These are phyloP conservation scores for Adansonia madagascariensis DNA, from an alignment of 441 rosid genomes.

Conservation along the genomic window DNA sequence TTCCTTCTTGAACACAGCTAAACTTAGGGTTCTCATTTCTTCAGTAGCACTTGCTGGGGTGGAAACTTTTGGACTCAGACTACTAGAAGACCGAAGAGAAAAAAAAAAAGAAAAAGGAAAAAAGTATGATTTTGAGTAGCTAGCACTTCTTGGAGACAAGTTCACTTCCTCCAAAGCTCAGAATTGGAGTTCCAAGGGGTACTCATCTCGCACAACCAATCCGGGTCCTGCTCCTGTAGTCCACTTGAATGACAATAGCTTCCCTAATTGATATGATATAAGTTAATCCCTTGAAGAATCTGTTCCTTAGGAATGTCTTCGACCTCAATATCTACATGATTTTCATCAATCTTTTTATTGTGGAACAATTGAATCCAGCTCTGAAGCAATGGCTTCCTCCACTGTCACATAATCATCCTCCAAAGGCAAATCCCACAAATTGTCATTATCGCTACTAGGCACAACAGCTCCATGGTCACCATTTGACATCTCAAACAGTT, in stretches of 20 bases:
- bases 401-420: constrained; percentile 47
- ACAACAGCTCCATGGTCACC: constrained; percentile 23
- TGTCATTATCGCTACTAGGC: constrained; percentile 26
- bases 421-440: constrained; percentile 22
- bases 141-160: constrained; percentile 69
- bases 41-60: constrained; percentile 24
- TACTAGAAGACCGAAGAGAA: constrained; percentile 8
- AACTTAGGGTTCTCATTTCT: constrained; percentile 25
- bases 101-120: too few species aligned
- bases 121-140: not conserved
- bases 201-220: constrained; percentile 85
- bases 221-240: constrained; percentile 93
- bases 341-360: constrained; percentile 42
- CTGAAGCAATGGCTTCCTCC: constrained; percentile 33
- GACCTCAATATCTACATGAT: constrained; percentile 40
- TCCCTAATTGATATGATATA: constrained; percentile 55
- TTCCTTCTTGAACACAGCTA: constrained; percentile 17
- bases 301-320: constrained; percentile 37
- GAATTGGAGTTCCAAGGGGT: constrained; percentile 77
- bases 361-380: constrained; percentile 29
- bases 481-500: too few species aligned
- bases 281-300: too few species aligned
- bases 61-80: constrained; percentile 28
- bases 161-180: constrained; percentile 71
- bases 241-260: constrained; percentile 78